Percentiles rank a stretch among this genome's conserved stretches.
Evolutionary conservation across 768 basidiomycete genomes (phyloP).

Genomic region (Psilocybe azurescens): DNA sequence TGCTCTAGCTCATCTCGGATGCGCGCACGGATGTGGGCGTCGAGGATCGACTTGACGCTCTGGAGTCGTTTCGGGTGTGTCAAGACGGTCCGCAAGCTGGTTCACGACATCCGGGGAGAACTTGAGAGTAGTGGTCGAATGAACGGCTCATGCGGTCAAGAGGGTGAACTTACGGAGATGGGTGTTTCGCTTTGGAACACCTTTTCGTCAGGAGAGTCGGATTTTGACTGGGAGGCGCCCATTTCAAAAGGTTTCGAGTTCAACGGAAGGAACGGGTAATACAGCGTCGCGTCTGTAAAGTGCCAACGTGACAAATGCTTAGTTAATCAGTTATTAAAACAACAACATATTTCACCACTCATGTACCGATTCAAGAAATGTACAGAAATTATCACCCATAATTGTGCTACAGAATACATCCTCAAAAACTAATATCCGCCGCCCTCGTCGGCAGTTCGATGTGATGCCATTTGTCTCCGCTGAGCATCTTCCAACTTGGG

Average conservation of each 20-base stretch:
- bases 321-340: background rate
- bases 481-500: slow-evolving; percentile 96
- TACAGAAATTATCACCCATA: background rate
- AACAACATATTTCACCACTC: too few relatives aligned
- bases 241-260: slow-evolving; percentile 36
- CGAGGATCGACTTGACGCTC: slow-evolving; percentile 80
- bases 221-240: slow-evolving; percentile 75
- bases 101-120: slow-evolving; percentile 86
- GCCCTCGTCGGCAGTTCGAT: slow-evolving; percentile 70
- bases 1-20: slow-evolving; percentile 73
- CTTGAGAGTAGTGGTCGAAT: slow-evolving; percentile 27
- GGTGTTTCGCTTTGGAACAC: slow-evolving; percentile 59
- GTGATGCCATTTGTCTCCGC: slow-evolving; percentile 88
- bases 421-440: slow-evolving; percentile 41
- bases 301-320: background rate
- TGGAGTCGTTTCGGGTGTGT: slow-evolving; percentile 61
- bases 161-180: slow-evolving; percentile 48
- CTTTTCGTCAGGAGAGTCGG: slow-evolving; percentile 54
- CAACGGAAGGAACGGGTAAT: background rate
- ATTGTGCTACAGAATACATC: background rate
- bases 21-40: slow-evolving; percentile 71
- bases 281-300: background rate
- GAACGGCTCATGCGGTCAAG: too few relatives aligned
- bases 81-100: slow-evolving; percentile 70
- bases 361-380: too few relatives aligned